Base-by-base conservation (phyloP, 768 basidiomycete species). In the Flagelloscypha sp. region DNA sequence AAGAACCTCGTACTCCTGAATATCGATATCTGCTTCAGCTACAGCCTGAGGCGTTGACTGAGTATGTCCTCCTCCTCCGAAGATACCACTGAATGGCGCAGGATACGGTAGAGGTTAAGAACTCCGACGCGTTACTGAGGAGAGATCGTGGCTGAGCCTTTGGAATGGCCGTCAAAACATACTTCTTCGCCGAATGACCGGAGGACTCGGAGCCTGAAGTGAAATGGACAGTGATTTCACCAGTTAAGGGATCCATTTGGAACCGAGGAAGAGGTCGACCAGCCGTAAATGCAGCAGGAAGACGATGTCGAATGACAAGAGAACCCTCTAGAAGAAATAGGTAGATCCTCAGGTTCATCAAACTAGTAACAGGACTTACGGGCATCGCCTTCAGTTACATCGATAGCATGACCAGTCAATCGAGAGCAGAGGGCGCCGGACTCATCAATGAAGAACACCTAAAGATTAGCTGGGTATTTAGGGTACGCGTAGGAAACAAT, bases 391-490 rank as follows among this genome's bases (percentile, higher is more conserved):
- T 88, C 76, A 23, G n/a, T n/a, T n/a, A 89, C 57, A 47, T 90
- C 86, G 24, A 90, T 61, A 6, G 85, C 87, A 56, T 88, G 85
- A 1, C 87, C 87, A 11, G 85, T 73, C 3, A 75, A 71, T 45
- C 81, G 70, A 7, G 86, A 84, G 52, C 84, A 89, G 27, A 89
- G 56, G 7, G 75, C 76, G 13, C 87, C 86, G 13, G 74, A 72
- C 2, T 72, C 69, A 52, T 90, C 87, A 35, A 89, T 72, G 60
- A 84, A 89, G 61, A 87, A 89, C 12, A 89, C 82, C 82, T 88
- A 46, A 5, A 30, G 23, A 11, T 29, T 22, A n/a, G 20, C 7
- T 18, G 12, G 19, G 25, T 33, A 6, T 31, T 6, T 27, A 10
- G n/a, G 12, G 5, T 6, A 13, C 30, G 13, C 20, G 20, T 32